Evolutionary conservation across 176 grass and related monocot species (phyloP).

Genomic region (Ensete glaucum): DNA sequence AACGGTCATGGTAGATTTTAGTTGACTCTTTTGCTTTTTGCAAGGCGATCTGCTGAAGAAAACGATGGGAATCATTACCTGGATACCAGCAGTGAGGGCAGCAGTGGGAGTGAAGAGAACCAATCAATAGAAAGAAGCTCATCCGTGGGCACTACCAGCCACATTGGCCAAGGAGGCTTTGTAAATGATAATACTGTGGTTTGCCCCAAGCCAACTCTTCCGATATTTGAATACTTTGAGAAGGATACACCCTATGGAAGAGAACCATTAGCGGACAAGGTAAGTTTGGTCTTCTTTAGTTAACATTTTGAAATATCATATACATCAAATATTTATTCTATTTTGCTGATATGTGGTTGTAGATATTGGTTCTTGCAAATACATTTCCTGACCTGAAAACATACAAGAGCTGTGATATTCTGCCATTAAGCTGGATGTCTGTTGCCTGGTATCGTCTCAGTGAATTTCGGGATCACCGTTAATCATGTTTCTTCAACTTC

Average conservation of each 20-base stretch:
- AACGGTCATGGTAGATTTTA: not conserved
- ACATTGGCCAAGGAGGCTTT: conserved; percentile 38
- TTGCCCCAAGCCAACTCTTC: conserved; percentile 16
- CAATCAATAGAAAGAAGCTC: conserved; percentile 3
- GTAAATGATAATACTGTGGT: conserved; percentile 34
- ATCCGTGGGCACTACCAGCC: conserved; percentile 20
- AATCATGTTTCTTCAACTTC: not conserved
- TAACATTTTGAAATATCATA: not conserved
- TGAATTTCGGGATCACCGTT: not conserved
- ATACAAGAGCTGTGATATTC: conserved; percentile 63
- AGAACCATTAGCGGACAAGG: conserved; percentile 76
- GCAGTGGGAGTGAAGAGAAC: conserved; percentile 42
- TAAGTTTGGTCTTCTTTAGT: conserved; percentile 21
- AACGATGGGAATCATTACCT: conserved; percentile 33
- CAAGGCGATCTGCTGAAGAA: conserved; percentile 28
- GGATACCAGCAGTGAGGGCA: conserved; percentile 44
- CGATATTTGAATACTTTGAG: conserved; percentile 60
- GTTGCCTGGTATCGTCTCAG: conserved; percentile 56
- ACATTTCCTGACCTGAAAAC: conserved; percentile 54
- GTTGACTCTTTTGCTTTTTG: conserved; percentile 1
- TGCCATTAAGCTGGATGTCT: conserved; percentile 74
- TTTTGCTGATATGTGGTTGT: conserved; percentile 16
- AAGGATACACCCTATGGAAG: conserved; percentile 69
- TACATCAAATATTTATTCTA: not conserved
- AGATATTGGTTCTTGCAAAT: conserved; percentile 53